Conservation (phyloP, 139 green algal species). For the Haematococcus sp. region DNA sequence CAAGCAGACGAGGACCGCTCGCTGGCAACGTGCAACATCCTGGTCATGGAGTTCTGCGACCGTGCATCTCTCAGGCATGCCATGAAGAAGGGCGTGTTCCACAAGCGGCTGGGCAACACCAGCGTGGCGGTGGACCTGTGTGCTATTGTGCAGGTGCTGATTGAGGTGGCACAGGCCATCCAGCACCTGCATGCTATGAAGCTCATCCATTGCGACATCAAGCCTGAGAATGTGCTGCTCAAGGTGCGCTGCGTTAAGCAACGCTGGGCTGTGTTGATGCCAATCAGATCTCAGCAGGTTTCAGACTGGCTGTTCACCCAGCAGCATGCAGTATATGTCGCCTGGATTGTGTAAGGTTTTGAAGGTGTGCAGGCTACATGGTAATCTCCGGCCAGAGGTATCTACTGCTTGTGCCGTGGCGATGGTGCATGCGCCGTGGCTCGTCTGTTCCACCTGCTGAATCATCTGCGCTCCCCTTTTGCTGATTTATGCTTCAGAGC, state of each 20-base stretch:
- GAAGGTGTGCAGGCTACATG: too few species aligned
- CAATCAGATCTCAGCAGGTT: too few species aligned
- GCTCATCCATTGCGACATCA: slow-evolving; percentile 70
- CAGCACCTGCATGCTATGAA: slow-evolving; percentile 61
- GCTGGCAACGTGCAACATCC: slow-evolving; percentile 62
- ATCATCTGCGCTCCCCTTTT: too few species aligned
- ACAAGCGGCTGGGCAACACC: slow-evolving; percentile 57
- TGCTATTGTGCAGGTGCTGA: slow-evolving; percentile 57
- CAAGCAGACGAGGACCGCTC: slow-evolving; percentile 53
- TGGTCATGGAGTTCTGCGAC: slow-evolving; percentile 38
- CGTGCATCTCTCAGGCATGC: slow-evolving; percentile 48
- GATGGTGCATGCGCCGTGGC: too few species aligned
- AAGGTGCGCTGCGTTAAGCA: slow-evolving; percentile 19
- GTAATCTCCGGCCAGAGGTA: too few species aligned
- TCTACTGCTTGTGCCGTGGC: too few species aligned
- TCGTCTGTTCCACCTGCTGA: too few species aligned
- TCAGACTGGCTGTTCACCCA: too few species aligned
- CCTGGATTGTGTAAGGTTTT: too few species aligned
- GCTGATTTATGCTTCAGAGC: slow-evolving; percentile 1
- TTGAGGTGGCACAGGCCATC: slow-evolving; percentile 61
- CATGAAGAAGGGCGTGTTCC: slow-evolving; percentile 64
- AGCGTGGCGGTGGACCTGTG: slow-evolving; percentile 58
- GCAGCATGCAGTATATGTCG: too few species aligned
- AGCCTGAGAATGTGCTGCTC: slow-evolving; percentile 31
- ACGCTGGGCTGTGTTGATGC: too few species aligned